A percentile compares a stretch with the other conserved stretches of the same genome.
These are phyloP conservation scores for Brachypodium distachyon DNA, from an alignment of 202 grass and related monocot species.

Conservation along the genomic window DNA sequence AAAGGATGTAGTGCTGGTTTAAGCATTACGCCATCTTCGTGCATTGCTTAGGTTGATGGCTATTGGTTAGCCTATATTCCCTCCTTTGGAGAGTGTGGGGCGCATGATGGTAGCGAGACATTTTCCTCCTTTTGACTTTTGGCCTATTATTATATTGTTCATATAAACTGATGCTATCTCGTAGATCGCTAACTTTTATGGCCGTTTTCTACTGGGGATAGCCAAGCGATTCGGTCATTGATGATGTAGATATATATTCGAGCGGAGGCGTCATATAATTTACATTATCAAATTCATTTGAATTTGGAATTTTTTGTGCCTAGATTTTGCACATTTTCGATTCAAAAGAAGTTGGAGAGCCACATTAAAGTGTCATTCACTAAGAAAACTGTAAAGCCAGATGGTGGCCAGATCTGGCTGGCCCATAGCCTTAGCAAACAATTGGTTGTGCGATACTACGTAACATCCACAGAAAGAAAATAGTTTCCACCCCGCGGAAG, in stretches of 20 bases:
- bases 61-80: neutral
- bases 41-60: conserved; percentile 18
- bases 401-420: neutral
- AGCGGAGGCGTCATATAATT: too few relatives aligned
- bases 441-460: too few relatives aligned
- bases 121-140: neutral
- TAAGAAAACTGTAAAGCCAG: neutral
- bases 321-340: neutral
- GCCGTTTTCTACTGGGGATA: neutral
- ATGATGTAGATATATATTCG: too few relatives aligned
- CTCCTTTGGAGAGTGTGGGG: conserved; percentile 11
- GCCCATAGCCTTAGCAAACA: too few relatives aligned
- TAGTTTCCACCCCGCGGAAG: neutral
- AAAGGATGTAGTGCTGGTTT: conserved; percentile 4
- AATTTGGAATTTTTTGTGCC: neutral
- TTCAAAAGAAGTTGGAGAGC: neutral
- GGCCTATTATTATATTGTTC: neutral
- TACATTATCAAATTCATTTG: neutral
- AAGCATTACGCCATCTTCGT: conserved; percentile 2
- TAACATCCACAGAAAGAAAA: too few relatives aligned
- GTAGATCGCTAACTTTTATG: neutral
- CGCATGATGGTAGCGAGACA: conserved; percentile 25
- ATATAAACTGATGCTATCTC: neutral
- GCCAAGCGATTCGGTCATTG: neutral
- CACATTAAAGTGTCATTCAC: neutral